These are phyloP conservation scores for Saccharomyces kudriavzevii DNA, from an alignment of 805 yeast species.

Conservation along the genomic window DNA sequence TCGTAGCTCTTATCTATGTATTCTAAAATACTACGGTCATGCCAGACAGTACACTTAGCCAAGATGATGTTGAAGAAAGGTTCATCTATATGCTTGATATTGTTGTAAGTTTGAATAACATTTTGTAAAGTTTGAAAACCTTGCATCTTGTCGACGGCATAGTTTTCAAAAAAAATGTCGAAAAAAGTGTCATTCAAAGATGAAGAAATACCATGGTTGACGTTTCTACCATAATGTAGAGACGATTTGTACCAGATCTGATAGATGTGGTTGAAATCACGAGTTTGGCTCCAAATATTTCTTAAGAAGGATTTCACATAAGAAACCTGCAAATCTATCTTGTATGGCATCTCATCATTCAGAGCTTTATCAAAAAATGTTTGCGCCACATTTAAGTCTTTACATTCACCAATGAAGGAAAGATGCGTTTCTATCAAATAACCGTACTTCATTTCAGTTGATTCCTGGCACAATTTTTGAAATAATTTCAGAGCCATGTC, in stretches of 20 bases:
- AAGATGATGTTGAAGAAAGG: constrained; percentile 74
- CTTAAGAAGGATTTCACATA: constrained; percentile 56
- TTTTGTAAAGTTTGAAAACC: constrained; percentile 52
- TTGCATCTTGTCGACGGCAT: constrained; percentile 40
- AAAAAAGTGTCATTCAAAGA: constrained; percentile 64
- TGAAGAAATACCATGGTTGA: constrained; percentile 62
- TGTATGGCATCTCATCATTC: constrained; percentile 62
- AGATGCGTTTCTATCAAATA: constrained; percentile 67
- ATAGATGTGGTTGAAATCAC: constrained; percentile 49
- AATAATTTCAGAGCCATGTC: constrained; percentile 58
- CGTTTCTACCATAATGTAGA: constrained; percentile 47
- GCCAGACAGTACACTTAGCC: constrained; percentile 60
- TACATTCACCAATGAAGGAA: constrained; percentile 69
- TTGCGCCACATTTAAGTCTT: constrained; percentile 62
- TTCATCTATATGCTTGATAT: constrained; percentile 58
- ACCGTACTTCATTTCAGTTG: constrained; percentile 39
- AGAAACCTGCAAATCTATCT: constrained; percentile 63
- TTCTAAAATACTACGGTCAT: constrained; percentile 54
- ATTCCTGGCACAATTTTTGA: constrained; percentile 48
- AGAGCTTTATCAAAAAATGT: constrained; percentile 69
- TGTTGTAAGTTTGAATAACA: constrained; percentile 48
- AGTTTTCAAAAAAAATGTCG: constrained; percentile 55
- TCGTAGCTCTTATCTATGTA: constrained; percentile 55
- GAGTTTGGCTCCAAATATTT: constrained; percentile 51
- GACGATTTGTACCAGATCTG: constrained; percentile 58